Evolutionary conservation across 345 rosid species (phyloP), one percentile per base, ranked within the genome.

Genomic region (Citropsis articulata): DNA sequence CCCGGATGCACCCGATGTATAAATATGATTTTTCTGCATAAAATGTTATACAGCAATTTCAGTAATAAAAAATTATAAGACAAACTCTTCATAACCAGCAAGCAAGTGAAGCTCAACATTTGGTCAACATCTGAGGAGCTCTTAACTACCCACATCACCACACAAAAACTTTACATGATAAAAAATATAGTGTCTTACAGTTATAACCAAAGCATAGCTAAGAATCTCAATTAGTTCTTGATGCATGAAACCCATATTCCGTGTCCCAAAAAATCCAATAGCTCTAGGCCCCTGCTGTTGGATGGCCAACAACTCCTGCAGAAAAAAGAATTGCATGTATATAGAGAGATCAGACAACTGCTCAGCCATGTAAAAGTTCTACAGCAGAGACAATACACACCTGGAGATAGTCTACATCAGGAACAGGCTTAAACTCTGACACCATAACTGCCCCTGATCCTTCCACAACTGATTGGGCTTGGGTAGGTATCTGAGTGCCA

Each of bases 241-340:
- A 87, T 96, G 99, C 98, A 96, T 89, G 89, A 96, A 96, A 68
- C 98, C 99, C 99, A 96, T 96, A 75, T 96, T 96, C 76, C 98
- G 83, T 2, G 98, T 94, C 50, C 99, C 99, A 78, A 96, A 96
- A 83, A 96, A 96, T 73, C 99, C 98, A 81, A 96, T 96, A 65
- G 92, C 75, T 86, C 99, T 88, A 73, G 99, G 99, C 75, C 99
- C 98, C 87, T 96, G 99, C 80, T 96, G 98, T 79, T 96, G 99
- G 84, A 96, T 96, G 71, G 99, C 99, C 84, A 96, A 82, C 78
- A 96, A 81, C 80, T 96, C 99, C 99, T 96, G 89, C 87, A 88
- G 40, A 79, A n/a, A 80, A 3, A 55, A 53, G 22, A 72, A 31
- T 9, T 55, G 73, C 35, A 53, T 14, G 27, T 55, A 53, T 12